Evolutionary conservation across 177 flowering plant genomes (phyloP), one percentile per base, ranked within the genome.

Genomic region (Telopea speciosissima): DNA sequence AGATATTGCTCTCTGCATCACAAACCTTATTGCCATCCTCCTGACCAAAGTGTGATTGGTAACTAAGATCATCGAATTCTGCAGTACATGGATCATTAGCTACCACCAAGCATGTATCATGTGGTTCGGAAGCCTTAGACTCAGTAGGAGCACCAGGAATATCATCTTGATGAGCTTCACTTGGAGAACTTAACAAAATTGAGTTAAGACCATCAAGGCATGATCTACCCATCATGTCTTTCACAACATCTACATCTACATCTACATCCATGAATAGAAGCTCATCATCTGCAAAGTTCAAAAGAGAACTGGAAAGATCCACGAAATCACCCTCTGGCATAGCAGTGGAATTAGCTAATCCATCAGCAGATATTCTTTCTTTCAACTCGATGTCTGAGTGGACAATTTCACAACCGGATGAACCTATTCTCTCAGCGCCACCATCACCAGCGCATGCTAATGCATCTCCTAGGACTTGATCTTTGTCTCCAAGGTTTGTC

Each of bases 211-310:
- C 81, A 73, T 86, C 89, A 73, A 72, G 77, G 66, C 74, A 80
- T 49, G 87, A 81, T 62, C 80, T 81, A 61, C 85, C 89, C 63
- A 75, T 75, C 28, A 73, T 49, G 28, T 84, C 88, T 74, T 89
- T 86, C 65, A 77, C 91, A 83, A 28, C 31, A 28, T 28, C 31
- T 28, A 28, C 31, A 28, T 28, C 31, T 28, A 28, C 31, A 83
- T 85, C 90, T 63, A 67, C 85, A 78, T 83, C 89, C 79, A 81
- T 73, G 64, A 79, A 74, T 44, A 81, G 77, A 17, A 79, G 70
- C 24, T 79, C 89, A 33, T 84, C 97, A 71, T 82, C 78, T n/a
- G 79, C 24, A 65, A 86, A 81, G 73, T 86, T 69, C 77, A 87
- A 77, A 68, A 90, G 88, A 62, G 89, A 80, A 75, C 79, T 77